Percentiles rank a stretch among this genome's conserved stretches.
Evolutionary conservation across 2,329 filamentous ascomycete genomes (phyloP).

Genomic region (Dactylella cylindrospora): DNA sequence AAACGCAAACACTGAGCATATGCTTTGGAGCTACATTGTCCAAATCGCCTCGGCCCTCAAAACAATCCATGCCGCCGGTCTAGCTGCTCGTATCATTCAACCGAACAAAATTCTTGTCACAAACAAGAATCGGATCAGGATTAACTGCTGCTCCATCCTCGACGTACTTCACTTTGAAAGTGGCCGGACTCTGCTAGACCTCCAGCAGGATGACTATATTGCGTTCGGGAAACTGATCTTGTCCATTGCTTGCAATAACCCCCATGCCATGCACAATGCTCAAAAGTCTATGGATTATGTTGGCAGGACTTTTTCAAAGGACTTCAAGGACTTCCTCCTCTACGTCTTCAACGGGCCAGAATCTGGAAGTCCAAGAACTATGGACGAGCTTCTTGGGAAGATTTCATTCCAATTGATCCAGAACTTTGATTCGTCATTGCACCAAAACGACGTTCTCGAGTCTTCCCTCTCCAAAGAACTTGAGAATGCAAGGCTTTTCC

Average conservation of each 20-base stretch:
- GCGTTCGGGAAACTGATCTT: slow-evolving; percentile 83
- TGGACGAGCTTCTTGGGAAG: slow-evolving; percentile 75
- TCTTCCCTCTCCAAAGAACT: slow-evolving; percentile 75
- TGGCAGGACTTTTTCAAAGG: slow-evolving; percentile 71
- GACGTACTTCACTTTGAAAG: slow-evolving; percentile 84
- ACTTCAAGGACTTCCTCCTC: slow-evolving; percentile 74
- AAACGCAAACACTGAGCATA: slow-evolving; percentile 65
- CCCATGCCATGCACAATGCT: slow-evolving; percentile 63
- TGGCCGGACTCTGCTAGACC: slow-evolving; percentile 67
- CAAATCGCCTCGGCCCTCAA: slow-evolving; percentile 88
- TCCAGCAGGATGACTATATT: slow-evolving; percentile 84
- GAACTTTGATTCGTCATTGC: slow-evolving; percentile 75
- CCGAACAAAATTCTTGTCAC: slow-evolving; percentile 87
- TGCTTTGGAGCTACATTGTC: slow-evolving; percentile 87
- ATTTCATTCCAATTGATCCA: slow-evolving; percentile 76
- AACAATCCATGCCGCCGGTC: slow-evolving; percentile 74
- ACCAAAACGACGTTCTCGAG: slow-evolving; percentile 72
- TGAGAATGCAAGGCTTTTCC: slow-evolving; percentile 83
- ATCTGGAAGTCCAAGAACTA: slow-evolving; percentile 64
- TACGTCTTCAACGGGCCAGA: slow-evolving; percentile 75
- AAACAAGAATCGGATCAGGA: slow-evolving; percentile 81
- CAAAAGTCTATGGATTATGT: slow-evolving; percentile 74
- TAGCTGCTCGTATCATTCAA: slow-evolving; percentile 84
- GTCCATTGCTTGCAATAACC: slow-evolving; percentile 72
- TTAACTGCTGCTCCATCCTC: slow-evolving; percentile 84